Base-by-base conservation (phyloP, 1,284 basidiomycete species). In the Apiotrichum akiyoshidainum region DNA sequence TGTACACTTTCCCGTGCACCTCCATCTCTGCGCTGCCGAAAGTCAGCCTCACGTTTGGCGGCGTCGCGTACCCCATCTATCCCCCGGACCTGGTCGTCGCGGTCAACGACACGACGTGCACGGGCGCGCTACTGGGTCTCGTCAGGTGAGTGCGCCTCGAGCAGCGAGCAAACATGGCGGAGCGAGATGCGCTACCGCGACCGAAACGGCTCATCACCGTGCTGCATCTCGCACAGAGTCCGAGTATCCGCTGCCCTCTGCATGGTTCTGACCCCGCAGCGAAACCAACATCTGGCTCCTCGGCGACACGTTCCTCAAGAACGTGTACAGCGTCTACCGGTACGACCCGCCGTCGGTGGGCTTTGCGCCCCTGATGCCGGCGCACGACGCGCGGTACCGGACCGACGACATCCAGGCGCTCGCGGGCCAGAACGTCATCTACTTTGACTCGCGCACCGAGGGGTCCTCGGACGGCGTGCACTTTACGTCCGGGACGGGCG, bases 291-390 rank as follows among this genome's bases (percentile, higher is more conserved):
- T 57, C 12, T 96, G 91, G 89, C 94, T 97, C 66, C 80, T 96
- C 46, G 94, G 94, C 19, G 93, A 94, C 71, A 88, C 90, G 1
- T 98, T 99, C 83, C 83, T 98, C 52, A 91, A 90, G 74, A 81
- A 80, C 60, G 80, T 81, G 41, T 81, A 82, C 69, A 75, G 76
- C 16, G 70, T 75, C 10, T 80, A 76, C 69, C 70, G 79, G 47
- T 79, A 78, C 65, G 74, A 76, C 56, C 80, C 81, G 0, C 60
- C 79, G 0, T 72, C 75, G 0, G 76, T 81, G 46, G 80, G 80
- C 5, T 81, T 82, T 60, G 80, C 80, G 12, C 21, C 41, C 4
- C 35, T 56, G n/a, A 33, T 31, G 39, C 26, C 51, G 9, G 40
- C 22, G n/a, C 2, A 6, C 19, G 51, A 52, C 14, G 17, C 12